Evolutionary conservation across 148 eudicot species (phyloP).

Genomic region (Limonium bicolor): DNA sequence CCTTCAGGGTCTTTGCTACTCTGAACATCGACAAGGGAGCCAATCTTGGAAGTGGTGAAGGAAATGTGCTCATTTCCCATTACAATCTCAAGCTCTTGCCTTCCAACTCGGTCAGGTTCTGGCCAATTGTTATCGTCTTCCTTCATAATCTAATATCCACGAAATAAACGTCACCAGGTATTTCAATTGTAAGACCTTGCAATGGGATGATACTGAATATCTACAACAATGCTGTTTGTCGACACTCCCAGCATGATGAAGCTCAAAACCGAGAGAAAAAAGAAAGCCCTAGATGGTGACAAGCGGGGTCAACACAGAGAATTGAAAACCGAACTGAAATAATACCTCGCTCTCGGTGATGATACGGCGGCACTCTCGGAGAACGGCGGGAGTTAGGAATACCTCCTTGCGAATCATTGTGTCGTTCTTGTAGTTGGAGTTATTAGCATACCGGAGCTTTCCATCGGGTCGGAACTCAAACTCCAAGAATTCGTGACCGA

Average conservation of each 20-base stretch:
- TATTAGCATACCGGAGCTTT: conserved; percentile 79
- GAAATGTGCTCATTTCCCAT: conserved; percentile 85
- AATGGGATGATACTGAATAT: no score
- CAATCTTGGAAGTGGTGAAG: conserved; percentile 80
- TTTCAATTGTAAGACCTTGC: no score
- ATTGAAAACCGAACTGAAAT: not conserved
- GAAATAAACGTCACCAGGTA: not conserved
- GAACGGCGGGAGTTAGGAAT: conserved; percentile 61
- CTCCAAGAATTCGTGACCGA: conserved; percentile 33
- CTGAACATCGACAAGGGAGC: conserved; percentile 87
- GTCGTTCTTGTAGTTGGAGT: conserved; percentile 92
- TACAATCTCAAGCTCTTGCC: conserved; percentile 86
- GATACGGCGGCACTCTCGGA: conserved; percentile 84
- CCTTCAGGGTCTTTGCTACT: conserved; percentile 86
- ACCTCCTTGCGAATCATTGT: conserved; percentile 93
- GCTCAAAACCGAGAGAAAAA: not conserved
- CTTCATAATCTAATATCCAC: conserved; percentile 47
- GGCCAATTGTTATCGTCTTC: conserved; percentile 84
- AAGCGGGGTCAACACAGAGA: not conserved
- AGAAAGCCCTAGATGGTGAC: not conserved
- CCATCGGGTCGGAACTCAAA: conserved; percentile 71
- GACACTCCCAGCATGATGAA: no score
- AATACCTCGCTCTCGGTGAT: conserved; percentile 71
- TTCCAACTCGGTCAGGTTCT: conserved; percentile 70
- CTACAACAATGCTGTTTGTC: no score